Evolutionary conservation across 2,329 filamentous ascomycete genomes (phyloP), one percentile per base, ranked within the genome.

Genomic region (Chalaropsis thielavioides): DNA sequence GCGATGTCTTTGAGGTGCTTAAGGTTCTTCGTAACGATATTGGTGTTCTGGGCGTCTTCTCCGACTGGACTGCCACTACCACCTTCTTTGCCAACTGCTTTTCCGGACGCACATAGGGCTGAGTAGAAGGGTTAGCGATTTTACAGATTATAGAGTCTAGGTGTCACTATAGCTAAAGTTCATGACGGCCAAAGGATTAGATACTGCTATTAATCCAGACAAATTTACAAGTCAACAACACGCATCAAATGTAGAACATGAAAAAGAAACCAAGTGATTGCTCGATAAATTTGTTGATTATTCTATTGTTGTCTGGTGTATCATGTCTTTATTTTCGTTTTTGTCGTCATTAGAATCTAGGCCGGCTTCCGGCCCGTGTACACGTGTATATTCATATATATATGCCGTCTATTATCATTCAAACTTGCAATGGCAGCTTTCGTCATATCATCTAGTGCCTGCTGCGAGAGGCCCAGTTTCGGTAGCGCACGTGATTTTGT

Each of bases 1-100:
- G 86, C 1, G 84, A 89, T 68, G 80, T 86, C 70, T 88, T 82
- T 70, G 81, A 78, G 31, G 76, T 88, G n/a, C 72, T 89, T 44
- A 81, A 89, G 69, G 83, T 87, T 0, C 74, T 90, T 67, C 81
- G 77, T 1, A 76, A 79, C 68, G 74, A 88, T 69, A 81, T 89
- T 10, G 80, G 81, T 0, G 81, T 87, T 15, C 73, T 75, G 38
- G 84, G 78, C 3, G 78, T 89, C 68, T 89, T 89, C 70, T 80
- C 81, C 3, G 87, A 89, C 72, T 89, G 86, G 87, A 81, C 81
- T 17, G 82, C 83, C 11, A 87, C 85, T 0, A 80, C 83, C 7
- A 87, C 84, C 0, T 89, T 86, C 69, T 89, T 87, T 73, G 86
- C 85, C 68, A 89, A 87, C 70, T 89, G 86, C 74, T 83, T 88